phyloP scores from a whole-genome alignment of 2,329 filamentous ascomycete genomes.

The Elsinoe perseae region DNA sequence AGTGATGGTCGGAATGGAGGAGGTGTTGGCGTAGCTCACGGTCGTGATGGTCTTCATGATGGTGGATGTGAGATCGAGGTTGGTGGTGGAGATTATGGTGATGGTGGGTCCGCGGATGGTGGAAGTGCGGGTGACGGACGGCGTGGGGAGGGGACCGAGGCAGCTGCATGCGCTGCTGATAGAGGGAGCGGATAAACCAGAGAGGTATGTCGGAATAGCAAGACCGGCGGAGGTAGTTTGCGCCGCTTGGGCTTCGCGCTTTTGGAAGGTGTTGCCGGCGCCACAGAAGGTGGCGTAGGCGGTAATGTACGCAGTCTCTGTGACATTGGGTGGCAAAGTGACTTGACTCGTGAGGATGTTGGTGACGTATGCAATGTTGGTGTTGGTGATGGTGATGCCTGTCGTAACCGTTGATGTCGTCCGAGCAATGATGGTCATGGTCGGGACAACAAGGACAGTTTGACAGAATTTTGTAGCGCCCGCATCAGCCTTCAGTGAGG shows the following conservation, averaged over 20 bases:
- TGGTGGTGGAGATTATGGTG: background rate
- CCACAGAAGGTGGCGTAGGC: conserved; percentile 7
- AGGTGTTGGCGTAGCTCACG: conserved; percentile 11
- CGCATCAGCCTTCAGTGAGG: background rate
- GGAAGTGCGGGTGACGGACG: background rate
- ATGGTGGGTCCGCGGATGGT: background rate
- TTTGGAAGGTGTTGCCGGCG: conserved; percentile 3
- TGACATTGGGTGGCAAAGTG: background rate
- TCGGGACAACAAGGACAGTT: background rate
- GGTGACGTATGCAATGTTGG: background rate
- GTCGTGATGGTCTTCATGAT: conserved; percentile 2
- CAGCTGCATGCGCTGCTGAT: conserved; percentile 6
- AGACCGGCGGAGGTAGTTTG: background rate
- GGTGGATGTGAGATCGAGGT: background rate
- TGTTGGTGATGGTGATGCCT: background rate
- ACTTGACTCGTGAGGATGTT: background rate
- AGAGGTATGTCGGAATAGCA: background rate
- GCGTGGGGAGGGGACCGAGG: background rate
- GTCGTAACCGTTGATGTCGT: background rate
- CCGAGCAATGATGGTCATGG: background rate
- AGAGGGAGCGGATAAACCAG: background rate
- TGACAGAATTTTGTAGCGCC: background rate
- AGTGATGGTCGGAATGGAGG: conserved; percentile 7
- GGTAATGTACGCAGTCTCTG: background rate
- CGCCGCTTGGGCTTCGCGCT: background rate